Base-by-base conservation (phyloP, 306 rosid genomes). In the Begonia fuchsioides region DNA sequence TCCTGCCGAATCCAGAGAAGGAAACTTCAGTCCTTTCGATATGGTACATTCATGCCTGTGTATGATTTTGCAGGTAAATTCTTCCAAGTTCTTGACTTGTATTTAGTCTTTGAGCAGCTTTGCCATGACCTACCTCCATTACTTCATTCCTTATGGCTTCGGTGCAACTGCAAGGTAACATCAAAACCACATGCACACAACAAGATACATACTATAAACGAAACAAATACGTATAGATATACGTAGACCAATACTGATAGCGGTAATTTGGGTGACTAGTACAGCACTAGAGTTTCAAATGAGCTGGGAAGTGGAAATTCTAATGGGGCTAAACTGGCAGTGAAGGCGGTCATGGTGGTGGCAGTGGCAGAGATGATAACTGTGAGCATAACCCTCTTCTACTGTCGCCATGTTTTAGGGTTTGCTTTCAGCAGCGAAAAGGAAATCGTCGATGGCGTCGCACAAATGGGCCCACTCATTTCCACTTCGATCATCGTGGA, bases 291-390 rank as follows among this genome's bases (percentile, higher is more conserved):
- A 0, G 75, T 76, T 39, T 76, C 87, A 3, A 85, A 85, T 49
- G 87, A 73, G 64, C 32, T 85, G 40, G 85, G 95, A 52, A 87
- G 76, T 11, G 78, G 75, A 38, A 76, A 76, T 65, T 71, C 80
- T 13, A 49, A 38, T 18, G 80, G 61, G 32, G 84, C 82, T 2
- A 52, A 48, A 50, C 44, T 68, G 6, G 62, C 76, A 17, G 73
- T 73, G 44, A 17, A 38, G 10, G 78, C 61, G 0, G 78, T 55
- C 13, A 53, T 53, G 49, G 60, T 61, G 52, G 49, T 80, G 13
- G 80, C 71, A 6, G 16, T 68, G 8, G 64, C 13, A 2, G 93
- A 75, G 64, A 78, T 73, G 13, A 10, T 57, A 13, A 46, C 53
- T 8, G 59, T 63, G 6, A 62, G 73, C 68, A 51, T 61, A 1